These are phyloP conservation scores for Naganishia randhawae DNA, from an alignment of 768 basidiomycete species.

Conservation along the genomic window DNA sequence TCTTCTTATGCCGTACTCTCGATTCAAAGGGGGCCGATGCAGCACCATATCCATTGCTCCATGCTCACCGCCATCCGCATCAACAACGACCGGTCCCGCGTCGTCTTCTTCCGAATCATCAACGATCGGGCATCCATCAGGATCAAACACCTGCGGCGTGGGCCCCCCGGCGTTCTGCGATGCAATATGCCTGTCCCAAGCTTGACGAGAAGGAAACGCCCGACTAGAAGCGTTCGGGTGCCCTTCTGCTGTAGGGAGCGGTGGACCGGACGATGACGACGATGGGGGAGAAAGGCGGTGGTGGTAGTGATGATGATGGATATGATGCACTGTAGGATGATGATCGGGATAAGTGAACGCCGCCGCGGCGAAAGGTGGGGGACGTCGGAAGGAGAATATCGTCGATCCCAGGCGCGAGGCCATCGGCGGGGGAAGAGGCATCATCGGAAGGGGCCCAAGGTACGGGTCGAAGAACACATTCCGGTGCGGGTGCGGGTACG, in stretches of 20 bases:
- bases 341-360: neutral
- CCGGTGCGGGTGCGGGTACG: neutral
- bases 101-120: neutral
- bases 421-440: neutral
- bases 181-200: constrained; percentile 6
- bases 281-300: neutral
- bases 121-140: neutral
- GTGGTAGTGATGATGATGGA: constrained; percentile 18
- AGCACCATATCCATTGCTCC: constrained; percentile 11
- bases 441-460: neutral
- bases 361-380: too few species aligned
- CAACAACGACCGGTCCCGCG: neutral
- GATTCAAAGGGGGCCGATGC: neutral
- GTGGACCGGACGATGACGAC: neutral
- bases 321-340: neutral
- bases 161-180: neutral
- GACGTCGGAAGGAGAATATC: neutral
- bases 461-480: neutral
- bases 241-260: neutral
- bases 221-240: neutral
- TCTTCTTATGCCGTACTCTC: neutral
- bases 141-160: constrained; percentile 17
- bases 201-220: constrained; percentile 4
- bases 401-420: neutral
- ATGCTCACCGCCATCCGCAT: neutral